Evolutionary conservation across 2,329 filamentous ascomycete species (phyloP).

Genomic region (Ceratocystis colombiana): DNA sequence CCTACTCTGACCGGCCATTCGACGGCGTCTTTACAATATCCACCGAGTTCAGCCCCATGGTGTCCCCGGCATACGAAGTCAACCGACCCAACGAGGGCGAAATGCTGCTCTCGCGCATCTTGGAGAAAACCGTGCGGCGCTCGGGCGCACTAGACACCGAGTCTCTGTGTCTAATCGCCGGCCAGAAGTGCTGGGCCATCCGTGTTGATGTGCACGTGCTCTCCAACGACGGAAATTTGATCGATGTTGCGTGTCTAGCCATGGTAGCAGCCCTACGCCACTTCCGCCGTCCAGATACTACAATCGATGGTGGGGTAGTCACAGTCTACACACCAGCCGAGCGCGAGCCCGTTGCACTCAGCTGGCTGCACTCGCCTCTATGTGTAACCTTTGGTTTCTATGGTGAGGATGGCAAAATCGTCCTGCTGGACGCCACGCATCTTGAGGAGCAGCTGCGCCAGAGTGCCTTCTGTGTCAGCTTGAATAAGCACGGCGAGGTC

Average conservation of each 20-base stretch:
- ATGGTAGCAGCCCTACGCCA: constrained; percentile 82
- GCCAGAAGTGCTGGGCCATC: constrained; percentile 82
- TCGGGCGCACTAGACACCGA: constrained; percentile 91
- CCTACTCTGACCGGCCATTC: constrained; percentile 79
- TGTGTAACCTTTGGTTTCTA: constrained; percentile 87
- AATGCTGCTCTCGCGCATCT: constrained; percentile 71
- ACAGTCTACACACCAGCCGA: constrained; percentile 77
- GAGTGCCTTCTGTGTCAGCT: constrained; percentile 66
- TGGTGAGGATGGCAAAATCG: constrained; percentile 50
- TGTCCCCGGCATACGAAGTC: constrained; percentile 78
- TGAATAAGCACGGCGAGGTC: constrained; percentile 83
- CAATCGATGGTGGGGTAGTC: constrained; percentile 71
- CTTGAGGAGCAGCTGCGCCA: constrained; percentile 68
- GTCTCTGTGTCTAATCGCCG: constrained; percentile 85
- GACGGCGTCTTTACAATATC: constrained; percentile 91
- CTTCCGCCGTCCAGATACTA: constrained; percentile 82
- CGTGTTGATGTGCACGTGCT: constrained; percentile 87
- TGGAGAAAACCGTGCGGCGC: constrained; percentile 89
- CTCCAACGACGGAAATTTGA: constrained; percentile 79
- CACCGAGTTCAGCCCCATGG: constrained; percentile 85
- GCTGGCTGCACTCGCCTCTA: constrained; percentile 83
- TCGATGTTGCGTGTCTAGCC: constrained; percentile 76
- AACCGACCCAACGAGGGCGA: constrained; percentile 76
- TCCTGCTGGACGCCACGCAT: constrained; percentile 60
- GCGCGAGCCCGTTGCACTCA: constrained; percentile 79